Conservation (phyloP, 2,329 filamentous ascomycete genomes). For the Colletotrichum truncatum region DNA sequence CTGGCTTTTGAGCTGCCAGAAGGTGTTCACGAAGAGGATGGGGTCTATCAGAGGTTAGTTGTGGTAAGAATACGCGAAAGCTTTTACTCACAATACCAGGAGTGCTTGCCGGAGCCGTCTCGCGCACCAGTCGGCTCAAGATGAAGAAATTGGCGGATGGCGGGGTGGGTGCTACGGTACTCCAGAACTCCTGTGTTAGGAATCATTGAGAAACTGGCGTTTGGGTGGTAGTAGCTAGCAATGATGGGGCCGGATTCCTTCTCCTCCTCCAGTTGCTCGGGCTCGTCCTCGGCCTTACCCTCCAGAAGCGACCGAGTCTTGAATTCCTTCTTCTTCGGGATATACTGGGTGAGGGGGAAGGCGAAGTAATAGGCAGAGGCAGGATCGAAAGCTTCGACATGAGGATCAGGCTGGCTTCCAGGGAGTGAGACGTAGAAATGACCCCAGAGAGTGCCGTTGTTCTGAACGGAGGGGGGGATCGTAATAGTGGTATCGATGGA, state of each 20-base stretch:
- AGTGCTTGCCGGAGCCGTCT: constrained; percentile 85
- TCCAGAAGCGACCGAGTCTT: constrained; percentile 91
- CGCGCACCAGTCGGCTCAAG: constrained; percentile 84
- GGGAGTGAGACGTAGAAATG: constrained; percentile 89
- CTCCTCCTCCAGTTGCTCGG: constrained; percentile 62
- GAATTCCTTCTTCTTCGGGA: constrained; percentile 87
- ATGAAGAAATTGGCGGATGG: constrained; percentile 79
- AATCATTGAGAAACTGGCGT: constrained; percentile 88
- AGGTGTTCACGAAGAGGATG: constrained; percentile 91
- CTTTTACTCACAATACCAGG: constrained; percentile 77
- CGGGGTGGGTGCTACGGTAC: constrained; percentile 74
- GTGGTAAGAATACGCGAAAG: background rate
- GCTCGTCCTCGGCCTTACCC: constrained; percentile 54
- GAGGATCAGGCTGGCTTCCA: constrained; percentile 81
- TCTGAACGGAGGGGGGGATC: constrained; percentile 82
- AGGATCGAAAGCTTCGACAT: constrained; percentile 75
- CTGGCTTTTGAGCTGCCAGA: constrained; percentile 93
- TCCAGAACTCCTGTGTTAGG: constrained; percentile 79
- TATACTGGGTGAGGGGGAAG: constrained; percentile 87
- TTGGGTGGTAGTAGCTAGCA: constrained; percentile 92
- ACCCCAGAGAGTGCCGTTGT: constrained; percentile 93
- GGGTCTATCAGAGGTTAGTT: constrained; percentile 62
- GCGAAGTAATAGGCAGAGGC: constrained; percentile 84
- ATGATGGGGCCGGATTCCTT: constrained; percentile 73
- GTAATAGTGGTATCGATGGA: constrained; percentile 79